A percentile compares a stretch with the other conserved stretches of the same genome.
phyloP scores from a whole-genome alignment of 208 protist species.

The Kentomonas sorsogonicus region DNA sequence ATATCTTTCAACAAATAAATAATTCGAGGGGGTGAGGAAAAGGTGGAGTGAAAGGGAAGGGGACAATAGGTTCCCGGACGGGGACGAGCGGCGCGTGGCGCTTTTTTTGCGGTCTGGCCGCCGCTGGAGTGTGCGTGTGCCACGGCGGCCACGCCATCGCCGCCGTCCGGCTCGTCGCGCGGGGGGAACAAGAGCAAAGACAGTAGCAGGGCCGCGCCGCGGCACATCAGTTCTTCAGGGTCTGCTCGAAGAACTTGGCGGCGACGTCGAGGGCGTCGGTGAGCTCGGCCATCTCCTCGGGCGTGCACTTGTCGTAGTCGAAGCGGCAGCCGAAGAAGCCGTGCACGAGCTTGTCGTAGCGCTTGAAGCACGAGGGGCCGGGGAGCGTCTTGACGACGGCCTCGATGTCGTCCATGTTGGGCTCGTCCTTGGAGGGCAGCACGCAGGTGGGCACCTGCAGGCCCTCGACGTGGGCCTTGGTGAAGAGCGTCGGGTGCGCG shows the following conservation, averaged over 20 bases:
- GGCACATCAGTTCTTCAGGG: constrained; percentile 8
- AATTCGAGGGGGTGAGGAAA: no score
- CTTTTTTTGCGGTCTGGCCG: no score
- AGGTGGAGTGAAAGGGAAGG: no score
- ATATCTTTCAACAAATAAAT: not conserved
- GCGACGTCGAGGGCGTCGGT: constrained; percentile 16
- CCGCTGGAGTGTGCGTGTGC: no score
- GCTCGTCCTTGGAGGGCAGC: constrained; percentile 42
- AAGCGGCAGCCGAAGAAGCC: constrained; percentile 49
- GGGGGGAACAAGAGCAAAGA: no score
- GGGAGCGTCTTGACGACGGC: constrained; percentile 21
- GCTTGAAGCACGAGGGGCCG: constrained; percentile 24
- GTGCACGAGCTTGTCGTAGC: constrained; percentile 31
- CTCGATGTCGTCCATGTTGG: constrained; percentile 24
- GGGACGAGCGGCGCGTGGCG: no score
- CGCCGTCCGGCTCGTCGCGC: no score
- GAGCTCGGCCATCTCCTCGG: constrained; percentile 17
- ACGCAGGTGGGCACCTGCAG: constrained; percentile 27
- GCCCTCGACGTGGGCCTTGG: not conserved
- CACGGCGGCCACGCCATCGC: no score
- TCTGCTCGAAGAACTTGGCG: constrained; percentile 28
- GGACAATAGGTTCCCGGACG: no score
- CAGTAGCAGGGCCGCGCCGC: no score
- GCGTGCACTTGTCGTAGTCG: constrained; percentile 23
- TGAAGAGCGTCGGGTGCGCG: constrained; percentile 35